Conservation (phyloP, 2,329 filamentous ascomycete species). For the Nigrospora sphaerica region DNA sequence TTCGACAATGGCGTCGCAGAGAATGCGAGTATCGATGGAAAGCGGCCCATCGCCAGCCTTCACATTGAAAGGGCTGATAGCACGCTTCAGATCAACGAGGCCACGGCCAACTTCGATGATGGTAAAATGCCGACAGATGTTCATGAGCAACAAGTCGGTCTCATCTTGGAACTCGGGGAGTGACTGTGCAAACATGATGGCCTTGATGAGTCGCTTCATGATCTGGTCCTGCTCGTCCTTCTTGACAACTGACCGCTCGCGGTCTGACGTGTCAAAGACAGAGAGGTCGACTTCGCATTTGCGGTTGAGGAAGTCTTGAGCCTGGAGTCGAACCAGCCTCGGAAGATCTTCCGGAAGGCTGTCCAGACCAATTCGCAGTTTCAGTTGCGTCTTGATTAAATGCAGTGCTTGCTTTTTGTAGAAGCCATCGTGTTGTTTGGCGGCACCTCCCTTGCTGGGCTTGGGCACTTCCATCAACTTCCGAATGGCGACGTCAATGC, state of each 20-base stretch:
- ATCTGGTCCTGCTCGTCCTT: conserved; percentile 76
- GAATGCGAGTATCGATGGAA: conserved; percentile 75
- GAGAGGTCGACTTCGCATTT: conserved; percentile 67
- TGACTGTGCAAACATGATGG: conserved; percentile 77
- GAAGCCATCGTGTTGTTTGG: conserved; percentile 65
- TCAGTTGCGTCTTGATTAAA: conserved; percentile 81
- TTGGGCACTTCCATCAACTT: conserved; percentile 80
- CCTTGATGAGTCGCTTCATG: conserved; percentile 82
- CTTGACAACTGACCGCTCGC: conserved; percentile 78
- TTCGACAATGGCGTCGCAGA: conserved; percentile 86
- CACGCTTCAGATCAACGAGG: conserved; percentile 73
- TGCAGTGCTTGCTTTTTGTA: conserved; percentile 93
- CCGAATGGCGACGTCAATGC: conserved; percentile 80
- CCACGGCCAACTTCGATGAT: conserved; percentile 83
- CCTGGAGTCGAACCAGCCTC: conserved; percentile 77
- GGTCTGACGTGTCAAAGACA: conserved; percentile 67
- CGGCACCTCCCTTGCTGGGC: conserved; percentile 36
- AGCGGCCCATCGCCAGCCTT: conserved; percentile 80
- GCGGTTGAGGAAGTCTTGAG: conserved; percentile 70
- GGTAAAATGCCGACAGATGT: conserved; percentile 83
- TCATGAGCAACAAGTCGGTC: conserved; percentile 67
- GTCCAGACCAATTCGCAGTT: conserved; percentile 83
- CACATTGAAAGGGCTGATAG: conserved; percentile 73
- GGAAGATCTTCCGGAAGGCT: conserved; percentile 84
- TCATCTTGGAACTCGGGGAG: conserved; percentile 73